Evolutionary conservation across 768 basidiomycete genomes (phyloP), one percentile per base, ranked within the genome.

Genomic region (Rhizopogon rudus): DNA sequence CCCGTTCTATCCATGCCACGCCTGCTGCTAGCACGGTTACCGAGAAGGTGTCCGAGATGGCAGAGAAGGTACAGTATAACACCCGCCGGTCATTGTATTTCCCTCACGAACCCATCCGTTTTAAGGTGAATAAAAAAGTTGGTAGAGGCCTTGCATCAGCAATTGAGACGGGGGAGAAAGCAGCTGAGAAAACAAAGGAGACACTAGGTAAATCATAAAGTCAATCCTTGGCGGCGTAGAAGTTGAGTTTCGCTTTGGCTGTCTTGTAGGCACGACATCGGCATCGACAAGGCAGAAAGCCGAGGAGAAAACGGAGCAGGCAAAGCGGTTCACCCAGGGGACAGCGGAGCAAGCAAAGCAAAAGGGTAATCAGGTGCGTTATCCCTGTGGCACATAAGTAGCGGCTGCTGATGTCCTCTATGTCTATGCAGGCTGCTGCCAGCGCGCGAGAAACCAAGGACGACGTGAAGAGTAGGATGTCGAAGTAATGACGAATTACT

Each of bases 81-180:
- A 33, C 16, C 20, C 13, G 20, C 4, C 3, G 56, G 40, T 7
- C 33, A 9, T 13, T 16, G 8, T 22, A 14, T 25, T 40, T 4
- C 20, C 17, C 17, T 55, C 22, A 22, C n/a, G 28, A 44, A n/a
- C 44, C 9, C 17, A 17, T 40, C 13, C 6, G 7, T 45, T 37
- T 28, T 20, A 53, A 77, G 73, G 68, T 76, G 16, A 78, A 76
- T 66, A 75, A 70, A 59, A 66, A 65, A 25, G 69, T 73, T 20
- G 77, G 75, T 3, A 33, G 66, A 48, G 67, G 69, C 16, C 61
- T 77, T n/a, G 76, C 75, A 5, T 66, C 67, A 2, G 75, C 70
- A 5, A 73, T 78, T 51, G 77, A 75, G 57, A 72, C 65, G 20
- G 77, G 72, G 14, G 74, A 78, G 60, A 60, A 69, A 55, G 75